phyloP scores from a whole-genome alignment of 225 moss, liverwort and hornwort species.

The Physcomitrellopsis africana region DNA sequence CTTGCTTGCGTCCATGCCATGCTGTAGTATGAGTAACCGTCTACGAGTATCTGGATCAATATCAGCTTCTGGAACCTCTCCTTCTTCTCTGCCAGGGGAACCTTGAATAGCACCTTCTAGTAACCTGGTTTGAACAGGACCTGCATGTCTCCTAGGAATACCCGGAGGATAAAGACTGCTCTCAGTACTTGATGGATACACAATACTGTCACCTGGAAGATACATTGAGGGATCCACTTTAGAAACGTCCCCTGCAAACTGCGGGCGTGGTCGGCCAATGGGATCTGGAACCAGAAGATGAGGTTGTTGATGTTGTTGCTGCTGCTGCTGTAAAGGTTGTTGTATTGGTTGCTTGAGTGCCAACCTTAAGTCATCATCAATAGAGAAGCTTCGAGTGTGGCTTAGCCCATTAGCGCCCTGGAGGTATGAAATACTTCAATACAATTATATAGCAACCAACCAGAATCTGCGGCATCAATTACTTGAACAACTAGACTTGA shows the following conservation, averaged over 20 bases:
- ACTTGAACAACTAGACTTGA: slow-evolving; percentile 12
- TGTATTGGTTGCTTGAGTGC: slow-evolving; percentile 62
- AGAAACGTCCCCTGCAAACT: slow-evolving; percentile 43
- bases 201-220: slow-evolving; percentile 38
- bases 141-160: slow-evolving; percentile 59
- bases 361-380: slow-evolving; percentile 81
- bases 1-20: slow-evolving; percentile 86
- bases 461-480: slow-evolving; percentile 5
- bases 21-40: slow-evolving; percentile 89
- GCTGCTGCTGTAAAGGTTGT: slow-evolving; percentile 45
- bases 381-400: slow-evolving; percentile 63
- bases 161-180: slow-evolving; percentile 56
- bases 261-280: slow-evolving; percentile 54
- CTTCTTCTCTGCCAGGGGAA: slow-evolving; percentile 96
- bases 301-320: slow-evolving; percentile 43
- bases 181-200: slow-evolving; percentile 38
- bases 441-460: slow-evolving; percentile 18
- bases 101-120: slow-evolving; percentile 61
- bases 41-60: slow-evolving; percentile 98
- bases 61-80: slow-evolving; percentile 96
- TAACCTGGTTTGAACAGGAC: slow-evolving; percentile 49
- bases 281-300: slow-evolving; percentile 52
- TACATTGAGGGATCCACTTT: slow-evolving; percentile 40
- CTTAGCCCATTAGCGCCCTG: slow-evolving; percentile 66
- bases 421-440: slow-evolving; percentile 31